Conservation (phyloP, 352 stramenopile species). For the Phytopythium cucurbitacearum region DNA sequence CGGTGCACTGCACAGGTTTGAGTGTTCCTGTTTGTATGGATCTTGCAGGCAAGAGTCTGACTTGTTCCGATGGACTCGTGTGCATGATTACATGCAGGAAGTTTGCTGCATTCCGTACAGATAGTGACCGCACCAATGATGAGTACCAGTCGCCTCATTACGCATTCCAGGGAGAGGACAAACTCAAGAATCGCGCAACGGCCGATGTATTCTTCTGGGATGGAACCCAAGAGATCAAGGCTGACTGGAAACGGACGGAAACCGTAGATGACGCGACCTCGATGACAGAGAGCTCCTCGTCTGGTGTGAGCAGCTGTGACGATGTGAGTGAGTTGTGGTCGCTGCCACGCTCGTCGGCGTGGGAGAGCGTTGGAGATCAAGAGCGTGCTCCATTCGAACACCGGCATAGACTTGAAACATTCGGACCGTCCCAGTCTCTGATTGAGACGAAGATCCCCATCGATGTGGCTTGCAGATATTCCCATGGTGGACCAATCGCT, state of each 20-base stretch:
- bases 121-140: too few species aligned
- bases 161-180: too few species aligned
- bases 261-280: conserved; percentile 20
- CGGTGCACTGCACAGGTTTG: too few species aligned
- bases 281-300: conserved; percentile 31
- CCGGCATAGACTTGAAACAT: too few species aligned
- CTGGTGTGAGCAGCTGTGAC: conserved; percentile 11
- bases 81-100: too few species aligned
- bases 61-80: too few species aligned
- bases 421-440: not conserved
- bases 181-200: not conserved
- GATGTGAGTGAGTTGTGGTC: conserved; percentile 24
- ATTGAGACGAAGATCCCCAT: conserved; percentile 10
- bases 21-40: too few species aligned
- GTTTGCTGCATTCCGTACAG: too few species aligned
- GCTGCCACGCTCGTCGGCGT: conserved; percentile 22
- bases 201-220: conserved; percentile 31
- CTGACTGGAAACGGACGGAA: conserved; percentile 4
- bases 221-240: conserved; percentile 21
- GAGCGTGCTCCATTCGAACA: not conserved
- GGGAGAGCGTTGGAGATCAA: conserved; percentile 40
- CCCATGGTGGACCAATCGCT: conserved; percentile 9
- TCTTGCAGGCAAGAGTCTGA: too few species aligned
- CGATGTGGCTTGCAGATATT: conserved; percentile 8
- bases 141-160: too few species aligned